Evolutionary conservation across 2,329 filamentous ascomycete genomes (phyloP), one percentile per base, ranked within the genome.

Genomic region (Akanthomyces muscarius): DNA sequence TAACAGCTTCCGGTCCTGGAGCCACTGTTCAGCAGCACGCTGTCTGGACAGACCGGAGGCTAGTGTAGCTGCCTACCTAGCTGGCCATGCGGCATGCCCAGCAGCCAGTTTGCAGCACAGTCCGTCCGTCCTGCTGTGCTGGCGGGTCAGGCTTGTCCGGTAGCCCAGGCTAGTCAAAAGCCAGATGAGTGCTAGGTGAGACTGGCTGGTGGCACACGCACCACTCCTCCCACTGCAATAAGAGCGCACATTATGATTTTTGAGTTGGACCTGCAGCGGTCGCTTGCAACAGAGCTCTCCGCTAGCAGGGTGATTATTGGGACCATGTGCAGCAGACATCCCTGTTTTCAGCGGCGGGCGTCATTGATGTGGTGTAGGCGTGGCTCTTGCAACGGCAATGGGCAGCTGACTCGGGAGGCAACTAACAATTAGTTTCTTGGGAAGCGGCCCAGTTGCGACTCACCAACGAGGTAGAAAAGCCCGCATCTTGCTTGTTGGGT

Each of bases 291-390:
- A 54, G 18, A 47, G 13, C 50, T 48, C 48, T 61, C 59, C 59
- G 50, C 59, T 61, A 61, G 59, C 42, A 48, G 41, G 25, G 30
- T 51, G 54, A 63, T 21, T 44, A 54, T 21, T 58, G 62, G 55
- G 55, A 54, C 62, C 41, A 30, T 30, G 41, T 59, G 55, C 54
- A 47, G 54, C 28, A 63, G 30, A 25, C 41, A 63, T 59, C 62
- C 62, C 62, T 63, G 62, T 59, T 63, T 63, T 63, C 62, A 63
- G 62, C 62, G 42, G 48, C 30, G 14, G 53, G 16, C n/a, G 62
- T 63, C 48, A 44, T 28, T 36, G 6, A 45, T 25, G 53, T 57
- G 48, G 38, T 52, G 42, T 47, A 30, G 48, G 13, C 44, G 52
- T 56, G 60, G 11, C 52, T 50, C 60, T 56, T 36, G 44, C 45